Evolutionary conservation across 306 rosid species (phyloP).

Genomic region (Pachyrhizus erosus): DNA sequence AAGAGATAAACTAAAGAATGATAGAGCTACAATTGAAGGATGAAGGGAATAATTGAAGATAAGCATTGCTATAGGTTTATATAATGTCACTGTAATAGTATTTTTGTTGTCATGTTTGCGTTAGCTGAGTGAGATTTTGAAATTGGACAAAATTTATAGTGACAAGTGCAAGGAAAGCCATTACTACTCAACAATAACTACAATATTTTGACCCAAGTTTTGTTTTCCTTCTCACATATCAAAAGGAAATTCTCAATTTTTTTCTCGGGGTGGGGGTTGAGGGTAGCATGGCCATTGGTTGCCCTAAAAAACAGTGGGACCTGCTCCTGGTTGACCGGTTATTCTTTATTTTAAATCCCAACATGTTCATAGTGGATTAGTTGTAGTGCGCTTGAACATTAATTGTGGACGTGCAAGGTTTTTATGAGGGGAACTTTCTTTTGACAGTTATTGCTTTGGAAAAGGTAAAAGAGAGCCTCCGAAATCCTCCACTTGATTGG

Average conservation of each 20-base stretch:
- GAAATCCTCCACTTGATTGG: constrained; percentile 81
- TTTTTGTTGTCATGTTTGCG: neutral
- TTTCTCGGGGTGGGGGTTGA: neutral
- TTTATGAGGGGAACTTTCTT: constrained; percentile 41
- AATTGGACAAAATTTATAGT: neutral
- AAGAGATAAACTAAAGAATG: neutral
- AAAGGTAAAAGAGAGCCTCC: constrained; percentile 56
- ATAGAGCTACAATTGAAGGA: neutral
- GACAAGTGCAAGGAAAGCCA: neutral
- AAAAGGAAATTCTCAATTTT: neutral
- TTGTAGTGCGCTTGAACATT: neutral
- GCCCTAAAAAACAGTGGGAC: neutral
- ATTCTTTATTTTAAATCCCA: neutral
- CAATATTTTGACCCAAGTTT: neutral
- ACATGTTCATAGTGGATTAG: constrained; percentile 9
- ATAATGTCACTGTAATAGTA: neutral
- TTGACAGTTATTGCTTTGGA: constrained; percentile 72
- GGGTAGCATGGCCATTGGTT: neutral
- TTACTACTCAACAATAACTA: neutral
- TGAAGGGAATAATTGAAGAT: constrained; percentile 4
- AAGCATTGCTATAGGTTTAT: neutral
- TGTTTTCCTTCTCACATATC: neutral
- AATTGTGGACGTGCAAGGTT: constrained; percentile 9
- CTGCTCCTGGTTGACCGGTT: neutral
- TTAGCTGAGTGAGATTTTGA: neutral